These are phyloP conservation scores for Sapria himalayana DNA, from an alignment of 345 rosid genomes.

Conservation along the genomic window DNA sequence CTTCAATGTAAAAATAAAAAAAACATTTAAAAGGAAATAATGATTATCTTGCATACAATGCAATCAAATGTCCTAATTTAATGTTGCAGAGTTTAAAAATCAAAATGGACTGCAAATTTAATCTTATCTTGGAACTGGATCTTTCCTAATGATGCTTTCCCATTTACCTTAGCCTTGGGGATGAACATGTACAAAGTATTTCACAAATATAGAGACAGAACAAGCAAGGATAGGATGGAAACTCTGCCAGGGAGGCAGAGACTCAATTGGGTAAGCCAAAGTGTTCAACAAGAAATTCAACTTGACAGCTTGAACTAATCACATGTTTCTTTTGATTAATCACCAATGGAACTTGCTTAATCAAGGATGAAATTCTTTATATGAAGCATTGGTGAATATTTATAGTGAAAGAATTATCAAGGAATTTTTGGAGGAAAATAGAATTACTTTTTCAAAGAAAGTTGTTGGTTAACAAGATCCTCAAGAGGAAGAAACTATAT, in stretches of 20 bases:
- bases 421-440: too few species aligned
- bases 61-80: background rate
- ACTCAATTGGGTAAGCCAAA: slow-evolving; percentile 41
- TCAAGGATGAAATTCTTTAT: too few species aligned
- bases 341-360: slow-evolving; percentile 43
- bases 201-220: slow-evolving; percentile 45
- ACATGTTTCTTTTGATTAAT: slow-evolving; percentile 56
- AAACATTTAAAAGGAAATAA: background rate
- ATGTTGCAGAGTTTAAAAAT: background rate
- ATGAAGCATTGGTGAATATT: too few species aligned
- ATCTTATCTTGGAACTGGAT: slow-evolving; percentile 11
- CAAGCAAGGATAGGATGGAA: slow-evolving; percentile 61
- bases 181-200: slow-evolving; percentile 47
- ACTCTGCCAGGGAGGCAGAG: slow-evolving; percentile 21
- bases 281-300: slow-evolving; percentile 27
- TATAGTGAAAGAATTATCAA: too few species aligned
- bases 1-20: background rate
- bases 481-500: too few species aligned
- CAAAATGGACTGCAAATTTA: slow-evolving; percentile 1
- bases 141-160: slow-evolving; percentile 38
- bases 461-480: too few species aligned
- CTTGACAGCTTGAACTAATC: slow-evolving; percentile 48
- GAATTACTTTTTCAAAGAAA: too few species aligned
- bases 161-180: slow-evolving; percentile 64
- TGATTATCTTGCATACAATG: background rate